Evolutionary conservation across 257 asterid species (phyloP), one percentile per base, ranked within the genome.

Genomic region (Nicotiana tabacum): DNA sequence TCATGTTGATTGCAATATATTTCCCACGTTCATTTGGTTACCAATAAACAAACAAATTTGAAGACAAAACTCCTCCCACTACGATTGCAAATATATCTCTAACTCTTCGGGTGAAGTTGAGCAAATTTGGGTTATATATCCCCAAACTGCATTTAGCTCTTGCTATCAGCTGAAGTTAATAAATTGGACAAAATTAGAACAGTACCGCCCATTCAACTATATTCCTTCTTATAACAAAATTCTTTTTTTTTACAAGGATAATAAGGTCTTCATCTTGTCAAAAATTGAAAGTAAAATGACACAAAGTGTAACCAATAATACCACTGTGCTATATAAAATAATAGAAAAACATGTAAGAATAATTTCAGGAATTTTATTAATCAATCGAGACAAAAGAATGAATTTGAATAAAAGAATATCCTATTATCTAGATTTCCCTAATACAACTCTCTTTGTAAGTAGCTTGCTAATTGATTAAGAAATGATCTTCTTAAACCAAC

Each of bases 401-500:
- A 65, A 29, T 65, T 69, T 8, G 53, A 80, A 80, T 48, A 1
- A 80, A 80, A 65, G 83, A 80, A 80, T 80, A 17, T 65, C 4
- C 4, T 9, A 29, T 12, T 55, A 29, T 13, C 10, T 27, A 9
- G 24, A 46, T 78, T 13, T 46, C 24, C n/a, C 57, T 5, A n/a
- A 12, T 43, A 43, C 60, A 39, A 18, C 32, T 69, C 57, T 69
- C 76, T n/a, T 53, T 39, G n/a, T 37, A 4, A 69, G 2, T 69
- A n/a, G 11, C 33, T 0, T 29, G 17, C 35, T 21, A 70, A 43
- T 18, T 69, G 9, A 35, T n/a, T 69, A 37, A 37, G 7, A 9
- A n/a, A 3, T 5, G 15, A 0, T 13, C 13, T 78, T 32, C 4
- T 84, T 13, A 90, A 37, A 92, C 94, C 83, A 92, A 53, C 15